Percentiles rank a stretch among this genome's conserved stretches.
Conservation (phyloP, 164 flowering plant genomes). For the Buxus sempervirens region DNA sequence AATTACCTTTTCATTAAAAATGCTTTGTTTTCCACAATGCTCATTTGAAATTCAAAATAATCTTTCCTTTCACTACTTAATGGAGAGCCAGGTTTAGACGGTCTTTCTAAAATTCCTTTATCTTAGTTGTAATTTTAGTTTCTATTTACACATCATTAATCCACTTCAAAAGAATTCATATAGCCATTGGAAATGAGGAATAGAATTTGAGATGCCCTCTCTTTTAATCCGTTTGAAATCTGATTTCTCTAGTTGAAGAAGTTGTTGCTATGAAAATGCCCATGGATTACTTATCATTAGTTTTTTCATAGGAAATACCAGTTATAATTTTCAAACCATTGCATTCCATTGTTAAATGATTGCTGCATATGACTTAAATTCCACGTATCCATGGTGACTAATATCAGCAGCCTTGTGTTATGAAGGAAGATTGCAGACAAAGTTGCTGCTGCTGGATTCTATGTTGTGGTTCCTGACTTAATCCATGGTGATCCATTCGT, state of each 20-base stretch:
- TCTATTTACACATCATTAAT: background rate
- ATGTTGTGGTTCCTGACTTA: conserved; percentile 41
- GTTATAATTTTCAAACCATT: background rate
- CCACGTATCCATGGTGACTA: background rate
- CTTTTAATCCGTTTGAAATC: background rate
- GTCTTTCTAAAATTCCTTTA: too few relatives aligned
- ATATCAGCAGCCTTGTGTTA: background rate
- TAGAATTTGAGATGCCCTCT: background rate
- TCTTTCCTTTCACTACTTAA: too few relatives aligned
- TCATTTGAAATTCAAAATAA: too few relatives aligned
- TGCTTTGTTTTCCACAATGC: too few relatives aligned
- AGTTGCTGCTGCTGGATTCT: conserved; percentile 43
- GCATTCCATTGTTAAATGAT: background rate
- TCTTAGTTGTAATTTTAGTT: too few relatives aligned
- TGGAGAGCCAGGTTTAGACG: too few relatives aligned
- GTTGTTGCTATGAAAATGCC: background rate
- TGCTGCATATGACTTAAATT: background rate
- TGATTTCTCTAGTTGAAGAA: background rate
- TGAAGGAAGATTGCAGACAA: conserved; percentile 44
- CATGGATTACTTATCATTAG: background rate
- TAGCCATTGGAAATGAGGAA: background rate
- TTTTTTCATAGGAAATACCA: background rate
- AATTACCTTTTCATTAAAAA: too few relatives aligned
- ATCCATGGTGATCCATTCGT: conserved; percentile 32
- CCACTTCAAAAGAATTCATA: too few relatives aligned